Percentiles rank a stretch among this genome's conserved stretches.
Evolutionary conservation across 2,329 filamentous ascomycete species (phyloP).

Genomic region (Calonectria leucothoes): DNA sequence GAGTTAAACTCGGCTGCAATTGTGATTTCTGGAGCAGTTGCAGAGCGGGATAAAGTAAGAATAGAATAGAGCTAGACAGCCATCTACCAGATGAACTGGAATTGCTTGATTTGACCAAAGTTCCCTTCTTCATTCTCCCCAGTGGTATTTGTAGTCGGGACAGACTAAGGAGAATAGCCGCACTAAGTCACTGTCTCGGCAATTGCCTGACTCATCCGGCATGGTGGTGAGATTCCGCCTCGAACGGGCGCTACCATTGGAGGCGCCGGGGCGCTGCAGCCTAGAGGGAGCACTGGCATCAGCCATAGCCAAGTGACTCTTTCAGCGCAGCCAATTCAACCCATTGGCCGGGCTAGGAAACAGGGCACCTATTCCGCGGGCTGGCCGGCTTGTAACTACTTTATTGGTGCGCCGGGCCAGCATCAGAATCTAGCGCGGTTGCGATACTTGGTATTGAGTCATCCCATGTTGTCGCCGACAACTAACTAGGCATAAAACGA

Average conservation of each 20-base stretch:
- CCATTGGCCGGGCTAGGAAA: background rate
- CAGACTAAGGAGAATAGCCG: no score
- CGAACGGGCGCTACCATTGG: background rate
- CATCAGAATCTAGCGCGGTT: background rate
- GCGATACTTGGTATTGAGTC: background rate
- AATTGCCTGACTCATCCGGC: conserved; percentile 22
- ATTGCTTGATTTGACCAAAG: background rate
- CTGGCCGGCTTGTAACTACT: background rate
- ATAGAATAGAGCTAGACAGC: background rate
- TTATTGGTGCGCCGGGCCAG: background rate
- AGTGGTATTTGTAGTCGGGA: conserved; percentile 7
- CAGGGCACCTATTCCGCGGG: background rate
- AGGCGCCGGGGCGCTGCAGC: conserved; percentile 7
- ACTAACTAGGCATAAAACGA: background rate
- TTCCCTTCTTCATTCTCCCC: background rate
- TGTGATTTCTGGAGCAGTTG: background rate
- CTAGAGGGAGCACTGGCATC: conserved; percentile 1
- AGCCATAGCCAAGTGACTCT: conserved; percentile 1
- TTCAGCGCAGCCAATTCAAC: background rate
- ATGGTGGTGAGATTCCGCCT: conserved; percentile 1
- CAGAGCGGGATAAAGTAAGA: background rate
- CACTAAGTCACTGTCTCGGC: background rate
- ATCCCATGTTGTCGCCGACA: background rate
- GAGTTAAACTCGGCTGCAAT: background rate
- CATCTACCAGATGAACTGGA: background rate